Conservation (phyloP, 768 basidiomycete genomes). For the Lanmaoa pseudosensibilis region DNA sequence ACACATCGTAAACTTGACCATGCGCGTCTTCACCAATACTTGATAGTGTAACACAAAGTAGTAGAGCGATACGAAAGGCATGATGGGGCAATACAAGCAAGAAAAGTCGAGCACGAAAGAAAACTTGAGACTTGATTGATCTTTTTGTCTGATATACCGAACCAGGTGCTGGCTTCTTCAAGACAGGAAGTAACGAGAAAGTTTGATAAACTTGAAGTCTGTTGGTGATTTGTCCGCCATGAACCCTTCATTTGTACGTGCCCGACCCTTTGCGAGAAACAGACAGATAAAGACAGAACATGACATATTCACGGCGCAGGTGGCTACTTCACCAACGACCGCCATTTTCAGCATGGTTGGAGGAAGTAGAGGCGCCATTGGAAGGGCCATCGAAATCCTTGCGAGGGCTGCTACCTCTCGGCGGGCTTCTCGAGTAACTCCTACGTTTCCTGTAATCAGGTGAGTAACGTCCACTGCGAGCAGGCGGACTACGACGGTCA, state of each 20-base stretch:
- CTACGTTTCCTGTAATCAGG: slow-evolving; percentile 74
- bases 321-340: slow-evolving; percentile 60
- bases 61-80: slow-evolving; percentile 47
- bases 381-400: slow-evolving; percentile 49
- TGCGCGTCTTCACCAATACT: slow-evolving; percentile 37
- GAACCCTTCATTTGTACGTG: slow-evolving; percentile 44
- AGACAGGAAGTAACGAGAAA: slow-evolving; percentile 49
- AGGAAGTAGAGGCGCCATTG: slow-evolving; percentile 35
- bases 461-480: slow-evolving; percentile 67
- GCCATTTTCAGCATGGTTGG: slow-evolving; percentile 42
- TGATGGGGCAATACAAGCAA: slow-evolving; percentile 41
- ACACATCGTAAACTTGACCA: slow-evolving; percentile 39
- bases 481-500: slow-evolving; percentile 75
- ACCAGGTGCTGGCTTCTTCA: slow-evolving; percentile 48
- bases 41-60: slow-evolving; percentile 47
- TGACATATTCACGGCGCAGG: slow-evolving; percentile 18
- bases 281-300: slow-evolving; percentile 30
- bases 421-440: slow-evolving; percentile 80
- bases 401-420: slow-evolving; percentile 63
- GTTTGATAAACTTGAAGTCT: slow-evolving; percentile 49
- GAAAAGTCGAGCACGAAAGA: slow-evolving; percentile 55
- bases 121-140: slow-evolving; percentile 74
- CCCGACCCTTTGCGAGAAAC: slow-evolving; percentile 42
- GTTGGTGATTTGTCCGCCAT: slow-evolving; percentile 39
- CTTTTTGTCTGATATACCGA: slow-evolving; percentile 56